Conservation (phyloP, 441 rosid species). For the Erodium trifolium region DNA sequence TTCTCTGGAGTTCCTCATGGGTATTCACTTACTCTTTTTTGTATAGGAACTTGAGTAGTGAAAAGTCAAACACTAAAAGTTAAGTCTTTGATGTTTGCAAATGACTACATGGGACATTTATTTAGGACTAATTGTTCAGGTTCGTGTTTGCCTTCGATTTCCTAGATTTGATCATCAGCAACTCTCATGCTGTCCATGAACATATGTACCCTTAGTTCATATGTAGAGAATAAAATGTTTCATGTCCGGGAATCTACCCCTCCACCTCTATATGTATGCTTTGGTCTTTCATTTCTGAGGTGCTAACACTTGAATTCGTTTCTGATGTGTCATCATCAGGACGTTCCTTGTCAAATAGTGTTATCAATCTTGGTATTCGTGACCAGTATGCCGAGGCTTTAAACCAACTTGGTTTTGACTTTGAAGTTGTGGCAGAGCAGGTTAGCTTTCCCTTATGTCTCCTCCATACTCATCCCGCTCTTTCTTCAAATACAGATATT, state of each 20-base stretch:
- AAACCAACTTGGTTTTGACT: slow-evolving; percentile 47
- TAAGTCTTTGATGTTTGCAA: too few species aligned
- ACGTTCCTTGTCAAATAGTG: slow-evolving; percentile 44
- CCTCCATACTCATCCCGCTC: slow-evolving; percentile 3
- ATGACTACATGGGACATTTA: too few species aligned
- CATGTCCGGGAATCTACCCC: too few species aligned
- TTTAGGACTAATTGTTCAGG: background rate
- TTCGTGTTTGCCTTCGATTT: background rate
- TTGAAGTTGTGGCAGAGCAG: slow-evolving; percentile 51
- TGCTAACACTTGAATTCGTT: background rate
- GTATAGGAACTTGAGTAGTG: too few species aligned
- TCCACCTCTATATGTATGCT: background rate
- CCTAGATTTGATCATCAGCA: background rate
- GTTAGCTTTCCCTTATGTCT: slow-evolving; percentile 22
- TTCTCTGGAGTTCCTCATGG: slow-evolving; percentile 53
- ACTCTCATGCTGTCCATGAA: background rate
- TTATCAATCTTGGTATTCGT: slow-evolving; percentile 41
- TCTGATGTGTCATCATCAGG: slow-evolving; percentile 25
- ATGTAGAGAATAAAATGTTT: background rate
- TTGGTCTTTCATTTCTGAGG: slow-evolving; percentile 3
- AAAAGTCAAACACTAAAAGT: too few species aligned
- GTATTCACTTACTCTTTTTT: slow-evolving; percentile 16
- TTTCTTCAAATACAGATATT: background rate
- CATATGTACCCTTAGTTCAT: too few species aligned
- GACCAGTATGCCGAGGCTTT: slow-evolving; percentile 43